phyloP scores from a whole-genome alignment of 495 filamentous ascomycete species.

The Daldinia loculata region DNA sequence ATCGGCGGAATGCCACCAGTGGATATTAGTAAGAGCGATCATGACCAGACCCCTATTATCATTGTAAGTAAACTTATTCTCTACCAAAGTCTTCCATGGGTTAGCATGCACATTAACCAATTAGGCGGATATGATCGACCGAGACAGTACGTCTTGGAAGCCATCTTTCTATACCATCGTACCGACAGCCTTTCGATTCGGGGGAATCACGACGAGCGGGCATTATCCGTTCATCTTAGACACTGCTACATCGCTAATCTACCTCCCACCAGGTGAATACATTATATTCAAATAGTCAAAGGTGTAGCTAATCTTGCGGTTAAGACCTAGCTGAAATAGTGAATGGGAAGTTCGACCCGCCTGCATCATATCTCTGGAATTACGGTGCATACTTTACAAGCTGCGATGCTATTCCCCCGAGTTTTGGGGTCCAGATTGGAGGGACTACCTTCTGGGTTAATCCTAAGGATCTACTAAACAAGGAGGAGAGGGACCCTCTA shows the following conservation, averaged over 20 bases:
- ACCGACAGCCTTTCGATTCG: conserved; percentile 42
- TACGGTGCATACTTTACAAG: conserved; percentile 61
- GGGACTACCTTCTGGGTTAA: conserved; percentile 62
- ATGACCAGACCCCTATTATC: conserved; percentile 51
- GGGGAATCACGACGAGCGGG: conserved; percentile 41
- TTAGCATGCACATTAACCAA: neutral
- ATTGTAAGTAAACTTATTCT: conserved; percentile 46
- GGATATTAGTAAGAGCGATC: conserved; percentile 39
- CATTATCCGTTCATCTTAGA: conserved; percentile 58
- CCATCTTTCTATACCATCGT: neutral
- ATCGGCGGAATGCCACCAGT: conserved; percentile 60
- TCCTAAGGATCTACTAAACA: conserved; percentile 61
- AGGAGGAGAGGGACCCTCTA: conserved; percentile 49
- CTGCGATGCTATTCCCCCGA: conserved; percentile 64
- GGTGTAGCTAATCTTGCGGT: neutral
- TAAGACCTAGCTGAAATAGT: conserved; percentile 58
- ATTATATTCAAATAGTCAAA: neutral
- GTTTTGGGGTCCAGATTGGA: conserved; percentile 60
- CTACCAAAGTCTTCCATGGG: neutral
- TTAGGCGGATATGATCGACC: neutral
- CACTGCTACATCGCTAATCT: conserved; percentile 57
- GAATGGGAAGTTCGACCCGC: conserved; percentile 62
- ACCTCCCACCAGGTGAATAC: conserved; percentile 47
- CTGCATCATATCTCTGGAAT: conserved; percentile 56
- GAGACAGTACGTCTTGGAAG: neutral